Base-by-base conservation (phyloP, 805 yeast species). In the Candida qinlingensis region DNA sequence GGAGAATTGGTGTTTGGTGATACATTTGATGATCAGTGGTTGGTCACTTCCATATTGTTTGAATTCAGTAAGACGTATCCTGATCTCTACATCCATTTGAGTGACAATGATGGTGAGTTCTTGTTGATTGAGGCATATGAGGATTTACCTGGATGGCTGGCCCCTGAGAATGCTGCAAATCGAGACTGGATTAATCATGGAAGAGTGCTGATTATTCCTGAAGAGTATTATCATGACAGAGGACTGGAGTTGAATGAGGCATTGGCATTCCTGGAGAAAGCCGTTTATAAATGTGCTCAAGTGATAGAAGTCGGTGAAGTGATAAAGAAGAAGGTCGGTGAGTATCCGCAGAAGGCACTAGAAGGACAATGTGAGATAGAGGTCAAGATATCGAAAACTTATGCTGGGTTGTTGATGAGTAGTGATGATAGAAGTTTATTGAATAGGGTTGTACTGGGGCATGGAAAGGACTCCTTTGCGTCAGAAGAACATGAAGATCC, bases 91-190 rank as follows among this genome's bases (percentile, higher is more conserved):
- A 68, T 79, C 5, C 76, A 72, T 37, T 51, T 69, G 2, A 66
- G 69, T 50, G 87, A 81, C 55, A 70, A 73, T 2, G 84, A 78
- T 41, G 79, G 82, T 7, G 88, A 83, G 49, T 74, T 76, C 41
- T 44, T 81, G 8, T 58, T 83, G 41, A 70, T 76, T 7, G 83
- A 79, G 51, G 71, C 75, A 1, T 67, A 74, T 36, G 75, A 79
- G 4, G 48, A 53, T 2, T 49, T 80, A 2, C 81, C 82, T 0
- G 65, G 65, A 5, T 76, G 81, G 76, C 55, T 76, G 8, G 68
- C 64, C 6, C 80, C 80, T 2, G 69, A 64, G 19, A 69, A 64
- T 45, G 72, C 83, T 0, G 56, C 64, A 12, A 79, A 81, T 57
- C 64, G 87, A 48, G 61, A 75, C 2, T 81, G 86, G 86, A 52